Base-by-base conservation (phyloP, 2,329 filamentous ascomycete genomes). In the Alternaria ventricosa region DNA sequence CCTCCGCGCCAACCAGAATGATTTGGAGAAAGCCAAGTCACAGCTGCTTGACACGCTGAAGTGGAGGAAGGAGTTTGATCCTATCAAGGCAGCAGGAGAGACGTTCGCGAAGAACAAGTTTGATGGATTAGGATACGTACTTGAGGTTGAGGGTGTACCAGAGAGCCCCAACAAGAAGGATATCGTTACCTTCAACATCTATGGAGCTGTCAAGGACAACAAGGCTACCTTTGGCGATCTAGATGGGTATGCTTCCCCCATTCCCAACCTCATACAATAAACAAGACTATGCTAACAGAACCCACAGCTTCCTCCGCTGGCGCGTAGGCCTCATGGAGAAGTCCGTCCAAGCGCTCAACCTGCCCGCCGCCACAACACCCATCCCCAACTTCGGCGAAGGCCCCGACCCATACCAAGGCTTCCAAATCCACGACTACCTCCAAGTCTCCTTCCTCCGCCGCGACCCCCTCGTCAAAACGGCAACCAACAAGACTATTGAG, bases 371-470 rank as follows among this genome's bases (percentile, higher is more conserved):
- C 55, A 93, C 88, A 9, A 83, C 86, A 68, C 87, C 88, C 45
- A 93, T 94, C 73, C 89, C 91, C 3, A 90, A 93, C 60, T 90
- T 89, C 66, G 83, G 87, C 69, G 74, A 84, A 36, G 87, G 86
- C 15, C 82, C 85, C 10, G 95, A 97, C 76, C 92, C 92, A 1
- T 96, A 97, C 83, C 92, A 95, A 81, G 94, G 96, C 84, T 87
- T 92, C 73, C 94, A 97, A 81, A 89, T 97, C 27, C 95, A 98
- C 82, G 95, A 98, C 84, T 97, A 97, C 85, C 88, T 92, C 72
- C 90, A 89, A 66, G 90, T 97, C 77, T 93, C 90, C 75, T 97
- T 97, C 85, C 85, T 97, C 71, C 90, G 93, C 64, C 90, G 92
- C 84, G 90, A 95, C 60, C 87, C 92, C 1, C 84, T 87, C 61